Base-by-base conservation (phyloP, 768 basidiomycete species). In the Macrolepiota fuliginosa region DNA sequence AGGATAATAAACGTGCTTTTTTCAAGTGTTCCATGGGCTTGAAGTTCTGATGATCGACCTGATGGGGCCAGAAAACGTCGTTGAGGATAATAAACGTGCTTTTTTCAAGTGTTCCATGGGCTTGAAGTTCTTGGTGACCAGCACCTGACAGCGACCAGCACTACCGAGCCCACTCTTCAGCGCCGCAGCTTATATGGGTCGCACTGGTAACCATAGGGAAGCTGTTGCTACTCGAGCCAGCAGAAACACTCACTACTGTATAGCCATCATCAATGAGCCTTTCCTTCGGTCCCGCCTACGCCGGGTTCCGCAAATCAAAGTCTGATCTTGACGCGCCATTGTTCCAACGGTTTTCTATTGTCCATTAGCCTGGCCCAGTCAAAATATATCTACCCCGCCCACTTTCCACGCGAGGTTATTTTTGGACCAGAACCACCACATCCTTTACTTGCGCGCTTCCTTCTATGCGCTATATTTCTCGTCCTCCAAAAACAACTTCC, bases 101-200 rank as follows among this genome's bases (percentile, higher is more conserved):
- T 42, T 51, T n/a, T 39, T 56, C 45, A 56, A 35, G 27, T 39
- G 29, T 56, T 56, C 37, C 58, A 59, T 51, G 37, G 22, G 9
- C n/a, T 27, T 12, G n/a, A 4, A 19, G 22, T n/a, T 19, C n/a
- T 32, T 25, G 47, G 22, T 49, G 47, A 24, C 47, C 6, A 17
- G 42, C 17, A 45, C 29, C 29, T 32, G 29, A n/a, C n/a, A 32
- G 29, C 7, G 29, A 32, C 29, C 46, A 57, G 56, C 49, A 51
- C 47, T 58, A 25, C 47, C 1, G 46, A 25, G 25, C 11, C 46
- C 7, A 9, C 13, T 50, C n/a, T 6, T 7, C 5, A 45, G 15
- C 17, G 49, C 12, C 5, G 36, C 35, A 58, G 47, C 47, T 11
- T 58, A 49, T 50, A 58, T 36, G 39, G 46, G 35, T 10, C 5